Percentiles rank a stretch among this genome's conserved stretches.
Conservation (phyloP, 192 early-diverging fungal species). For the Globomyces pollinis-pini region DNA sequence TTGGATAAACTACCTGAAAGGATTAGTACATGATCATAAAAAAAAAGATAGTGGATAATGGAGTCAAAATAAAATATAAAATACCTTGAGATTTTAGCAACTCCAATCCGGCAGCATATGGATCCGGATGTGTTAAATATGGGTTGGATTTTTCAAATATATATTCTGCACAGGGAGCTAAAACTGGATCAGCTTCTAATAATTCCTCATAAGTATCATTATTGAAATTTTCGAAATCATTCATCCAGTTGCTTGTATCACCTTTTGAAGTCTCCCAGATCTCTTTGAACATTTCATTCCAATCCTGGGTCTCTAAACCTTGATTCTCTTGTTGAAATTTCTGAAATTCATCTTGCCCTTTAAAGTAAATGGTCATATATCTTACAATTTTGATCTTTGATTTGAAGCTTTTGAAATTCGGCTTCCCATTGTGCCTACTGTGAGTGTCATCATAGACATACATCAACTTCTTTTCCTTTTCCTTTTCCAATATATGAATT, state of each 20-base stretch:
- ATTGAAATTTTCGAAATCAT: constrained; percentile 3
- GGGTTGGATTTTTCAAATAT: constrained; percentile 68
- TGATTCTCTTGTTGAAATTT: neutral
- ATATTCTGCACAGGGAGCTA: constrained; percentile 30
- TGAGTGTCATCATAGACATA: no score
- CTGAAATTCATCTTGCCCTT: neutral
- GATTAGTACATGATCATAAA: no score
- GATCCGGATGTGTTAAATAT: constrained; percentile 39
- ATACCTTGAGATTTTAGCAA: constrained; percentile 33
- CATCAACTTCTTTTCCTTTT: no score
- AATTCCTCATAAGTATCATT: neutral
- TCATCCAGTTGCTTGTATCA: neutral
- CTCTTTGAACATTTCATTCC: constrained; percentile 8
- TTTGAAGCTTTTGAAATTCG: constrained; percentile 4
- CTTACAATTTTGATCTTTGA: no score
- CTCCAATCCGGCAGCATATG: constrained; percentile 22
- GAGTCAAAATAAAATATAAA: no score
- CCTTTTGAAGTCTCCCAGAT: neutral
- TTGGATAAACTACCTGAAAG: constrained; percentile 55
- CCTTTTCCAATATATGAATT: no score
- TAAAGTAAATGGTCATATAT: no score
- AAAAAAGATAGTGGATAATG: no score
- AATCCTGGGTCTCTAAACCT: constrained; percentile 7
- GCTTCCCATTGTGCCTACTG: neutral
- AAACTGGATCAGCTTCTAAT: neutral